These are phyloP conservation scores for Fusarium pseudocircinatum DNA, from an alignment of 2,329 filamentous ascomycete species.

Conservation along the genomic window DNA sequence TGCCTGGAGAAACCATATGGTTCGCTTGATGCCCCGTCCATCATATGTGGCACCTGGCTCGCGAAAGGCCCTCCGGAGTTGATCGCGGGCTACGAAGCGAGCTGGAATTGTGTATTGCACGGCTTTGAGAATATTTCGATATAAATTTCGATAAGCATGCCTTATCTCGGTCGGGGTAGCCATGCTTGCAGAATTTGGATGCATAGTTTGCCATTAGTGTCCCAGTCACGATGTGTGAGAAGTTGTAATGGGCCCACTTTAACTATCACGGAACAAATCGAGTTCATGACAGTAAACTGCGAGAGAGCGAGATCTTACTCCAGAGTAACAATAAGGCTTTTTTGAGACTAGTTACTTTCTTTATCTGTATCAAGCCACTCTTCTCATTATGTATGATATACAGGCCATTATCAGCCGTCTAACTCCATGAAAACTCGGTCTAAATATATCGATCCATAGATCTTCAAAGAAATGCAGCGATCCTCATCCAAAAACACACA, in stretches of 20 bases:
- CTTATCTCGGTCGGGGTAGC: slow-evolving; percentile 56
- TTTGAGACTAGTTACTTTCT: not conserved
- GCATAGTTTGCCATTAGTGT: not conserved
- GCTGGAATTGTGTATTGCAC: slow-evolving; percentile 77
- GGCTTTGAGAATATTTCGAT: slow-evolving; percentile 72
- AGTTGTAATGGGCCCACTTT: slow-evolving; percentile 22
- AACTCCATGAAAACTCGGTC: slow-evolving; percentile 33
- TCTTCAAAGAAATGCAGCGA: slow-evolving; percentile 12
- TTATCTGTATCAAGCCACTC: slow-evolving; percentile 2
- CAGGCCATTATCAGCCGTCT: slow-evolving; percentile 23
- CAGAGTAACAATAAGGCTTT: not conserved
- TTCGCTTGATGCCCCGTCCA: slow-evolving; percentile 65
- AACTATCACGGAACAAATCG: not conserved
- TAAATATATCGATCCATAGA: slow-evolving; percentile 30
- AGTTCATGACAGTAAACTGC: not conserved
- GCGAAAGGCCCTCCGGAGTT: slow-evolving; percentile 68
- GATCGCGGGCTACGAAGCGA: slow-evolving; percentile 68
- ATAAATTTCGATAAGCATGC: slow-evolving; percentile 75
- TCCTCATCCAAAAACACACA: slow-evolving; percentile 19
- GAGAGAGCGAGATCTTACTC: not conserved
- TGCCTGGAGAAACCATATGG: slow-evolving; percentile 74
- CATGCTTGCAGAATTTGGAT: slow-evolving; percentile 26
- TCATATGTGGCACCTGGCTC: slow-evolving; percentile 58
- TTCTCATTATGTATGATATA: slow-evolving; percentile 29
- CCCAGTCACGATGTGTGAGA: not conserved